These are phyloP conservation scores for Russula emetica DNA, from an alignment of 768 basidiomycete genomes.

Conservation along the genomic window DNA sequence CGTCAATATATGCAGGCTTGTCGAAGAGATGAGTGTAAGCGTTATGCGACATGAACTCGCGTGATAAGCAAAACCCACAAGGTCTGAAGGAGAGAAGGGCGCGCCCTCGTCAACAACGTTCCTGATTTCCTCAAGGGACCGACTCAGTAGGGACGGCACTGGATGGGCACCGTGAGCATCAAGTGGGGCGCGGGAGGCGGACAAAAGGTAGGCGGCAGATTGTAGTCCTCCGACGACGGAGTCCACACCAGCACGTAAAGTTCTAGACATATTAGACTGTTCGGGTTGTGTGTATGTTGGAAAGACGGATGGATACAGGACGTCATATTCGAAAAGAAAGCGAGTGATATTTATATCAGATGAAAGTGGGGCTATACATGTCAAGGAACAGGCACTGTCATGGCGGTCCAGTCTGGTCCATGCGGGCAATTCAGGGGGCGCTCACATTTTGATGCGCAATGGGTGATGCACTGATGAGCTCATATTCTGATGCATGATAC, in stretches of 20 bases:
- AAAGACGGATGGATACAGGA: neutral
- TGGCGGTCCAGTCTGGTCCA: neutral
- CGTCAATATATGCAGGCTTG: constrained; percentile 24
- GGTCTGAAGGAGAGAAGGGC: constrained; percentile 14
- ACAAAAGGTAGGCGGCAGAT: neutral
- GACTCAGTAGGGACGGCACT: constrained; percentile 3
- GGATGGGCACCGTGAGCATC: constrained; percentile 13
- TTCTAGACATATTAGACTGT: neutral
- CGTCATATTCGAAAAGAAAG: neutral
- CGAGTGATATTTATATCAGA: constrained; percentile 15
- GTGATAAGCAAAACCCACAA: constrained; percentile 15
- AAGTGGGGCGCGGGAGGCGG: constrained; percentile 13
- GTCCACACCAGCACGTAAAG: constrained; percentile 1
- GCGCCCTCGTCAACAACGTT: constrained; percentile 11
- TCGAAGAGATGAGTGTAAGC: neutral
- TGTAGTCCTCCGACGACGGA: constrained; percentile 5
- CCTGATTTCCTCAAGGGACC: constrained; percentile 13
- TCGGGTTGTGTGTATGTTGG: neutral
- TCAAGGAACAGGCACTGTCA: neutral
- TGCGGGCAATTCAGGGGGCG: too few species aligned
- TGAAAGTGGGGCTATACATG: neutral
- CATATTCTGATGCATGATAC: too few species aligned
- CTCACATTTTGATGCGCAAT: too few species aligned
- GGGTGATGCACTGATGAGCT: too few species aligned
- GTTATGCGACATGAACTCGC: neutral